phyloP scores from a whole-genome alignment of 768 basidiomycete genomes.

The Clitopilus hobsonii region DNA sequence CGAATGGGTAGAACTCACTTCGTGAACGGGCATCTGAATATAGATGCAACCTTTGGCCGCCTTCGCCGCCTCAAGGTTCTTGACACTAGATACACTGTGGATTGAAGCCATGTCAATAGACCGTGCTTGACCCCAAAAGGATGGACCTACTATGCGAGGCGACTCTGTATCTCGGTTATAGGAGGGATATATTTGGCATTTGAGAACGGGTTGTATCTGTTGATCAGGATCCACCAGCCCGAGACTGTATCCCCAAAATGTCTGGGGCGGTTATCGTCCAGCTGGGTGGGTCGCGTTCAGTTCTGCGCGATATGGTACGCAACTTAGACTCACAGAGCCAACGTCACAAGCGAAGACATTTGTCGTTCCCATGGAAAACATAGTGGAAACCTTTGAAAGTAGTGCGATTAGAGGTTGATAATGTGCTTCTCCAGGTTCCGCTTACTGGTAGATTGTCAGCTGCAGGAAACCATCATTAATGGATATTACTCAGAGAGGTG shows the following conservation, averaged over 20 bases:
- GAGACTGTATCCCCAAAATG: conserved; percentile 94
- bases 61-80: conserved; percentile 95
- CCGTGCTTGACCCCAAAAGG: background rate
- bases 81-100: conserved; percentile 92
- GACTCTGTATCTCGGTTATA: conserved; percentile 90
- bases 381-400: conserved; percentile 65
- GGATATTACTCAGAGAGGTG: background rate
- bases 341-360: conserved; percentile 93
- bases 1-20: conserved; percentile 38
- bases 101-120: background rate
- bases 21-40: conserved; percentile 92
- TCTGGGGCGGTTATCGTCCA: conserved; percentile 93
- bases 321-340: conserved; percentile 71
- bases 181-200: conserved; percentile 72
- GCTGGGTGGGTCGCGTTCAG: conserved; percentile 37
- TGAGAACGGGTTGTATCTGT: conserved; percentile 91
- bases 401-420: conserved; percentile 6
- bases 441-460: conserved; percentile 85
- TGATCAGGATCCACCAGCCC: conserved; percentile 93
- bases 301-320: background rate
- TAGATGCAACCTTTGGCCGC: conserved; percentile 84
- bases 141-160: conserved; percentile 83
- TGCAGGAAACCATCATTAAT: conserved; percentile 19
- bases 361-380: conserved; percentile 88
- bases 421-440: background rate